These are phyloP conservation scores for Ilyonectria sp. DNA, from an alignment of 2,329 filamentous ascomycete genomes.

Conservation along the genomic window DNA sequence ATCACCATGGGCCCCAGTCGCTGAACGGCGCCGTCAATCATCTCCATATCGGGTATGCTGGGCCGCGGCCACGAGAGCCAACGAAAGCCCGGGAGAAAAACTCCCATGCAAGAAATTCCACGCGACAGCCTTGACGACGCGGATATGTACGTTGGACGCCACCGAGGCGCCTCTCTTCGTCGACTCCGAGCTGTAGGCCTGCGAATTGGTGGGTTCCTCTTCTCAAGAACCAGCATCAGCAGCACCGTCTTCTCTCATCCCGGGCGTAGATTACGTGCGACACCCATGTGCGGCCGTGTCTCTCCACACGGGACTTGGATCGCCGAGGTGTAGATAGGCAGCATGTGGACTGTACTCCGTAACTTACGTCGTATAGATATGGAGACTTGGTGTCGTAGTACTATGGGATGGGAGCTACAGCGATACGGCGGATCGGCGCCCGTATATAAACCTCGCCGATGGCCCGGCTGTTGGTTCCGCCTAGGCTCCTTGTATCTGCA, in stretches of 20 bases:
- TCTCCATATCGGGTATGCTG: conserved; percentile 24
- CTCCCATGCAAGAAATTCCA: neutral
- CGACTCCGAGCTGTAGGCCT: neutral
- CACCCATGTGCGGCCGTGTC: conserved; percentile 8
- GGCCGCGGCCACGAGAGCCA: neutral
- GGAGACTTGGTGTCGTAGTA: neutral
- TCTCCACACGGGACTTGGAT: neutral
- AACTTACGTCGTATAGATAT: neutral
- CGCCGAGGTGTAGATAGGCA: neutral
- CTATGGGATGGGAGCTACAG: conserved; percentile 10
- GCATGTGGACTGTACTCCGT: neutral
- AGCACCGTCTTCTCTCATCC: conserved; percentile 1
- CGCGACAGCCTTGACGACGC: neutral
- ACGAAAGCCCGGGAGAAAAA: no score
- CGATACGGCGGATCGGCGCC: conserved; percentile 9
- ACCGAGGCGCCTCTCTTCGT: neutral
- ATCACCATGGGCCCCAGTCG: neutral
- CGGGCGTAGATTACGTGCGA: conserved; percentile 7
- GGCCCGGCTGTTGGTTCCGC: conserved; percentile 19
- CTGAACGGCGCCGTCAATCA: conserved; percentile 14
- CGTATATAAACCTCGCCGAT: conserved; percentile 28
- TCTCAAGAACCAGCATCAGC: neutral
- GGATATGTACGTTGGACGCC: neutral
- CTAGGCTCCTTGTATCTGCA: conserved; percentile 9
- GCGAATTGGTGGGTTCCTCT: neutral